phyloP scores from a whole-genome alignment of 768 basidiomycete genomes.

The Russula earlei region DNA sequence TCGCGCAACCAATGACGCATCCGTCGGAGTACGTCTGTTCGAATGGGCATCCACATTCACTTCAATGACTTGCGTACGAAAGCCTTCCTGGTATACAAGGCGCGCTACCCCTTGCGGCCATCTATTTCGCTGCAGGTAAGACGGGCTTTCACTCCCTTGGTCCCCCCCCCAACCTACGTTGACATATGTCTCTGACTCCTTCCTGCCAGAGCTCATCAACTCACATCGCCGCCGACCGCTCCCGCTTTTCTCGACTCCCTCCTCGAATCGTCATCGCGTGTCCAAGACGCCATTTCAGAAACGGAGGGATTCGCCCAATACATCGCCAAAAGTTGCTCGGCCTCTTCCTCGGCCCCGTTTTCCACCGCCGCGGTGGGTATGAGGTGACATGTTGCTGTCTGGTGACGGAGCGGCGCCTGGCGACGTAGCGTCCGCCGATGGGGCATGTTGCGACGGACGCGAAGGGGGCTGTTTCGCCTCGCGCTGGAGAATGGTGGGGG shows the following conservation, averaged over 20 bases:
- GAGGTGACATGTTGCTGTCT: neutral
- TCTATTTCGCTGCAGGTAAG: slow-evolving; percentile 66
- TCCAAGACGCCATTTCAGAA: slow-evolving; percentile 44
- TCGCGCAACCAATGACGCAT: slow-evolving; percentile 41
- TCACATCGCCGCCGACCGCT: slow-evolving; percentile 66
- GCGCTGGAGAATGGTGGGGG: slow-evolving; percentile 23
- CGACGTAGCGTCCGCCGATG: neutral
- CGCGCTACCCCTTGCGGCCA: slow-evolving; percentile 53
- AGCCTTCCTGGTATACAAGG: slow-evolving; percentile 68
- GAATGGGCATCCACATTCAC: neutral
- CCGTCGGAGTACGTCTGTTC: slow-evolving; percentile 42
- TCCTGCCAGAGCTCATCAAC: slow-evolving; percentile 56
- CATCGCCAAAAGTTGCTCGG: slow-evolving; percentile 50
- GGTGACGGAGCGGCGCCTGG: neutral
- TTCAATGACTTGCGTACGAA: neutral
- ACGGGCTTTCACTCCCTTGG: neutral
- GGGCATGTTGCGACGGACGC: neutral
- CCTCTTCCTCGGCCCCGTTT: slow-evolving; percentile 12
- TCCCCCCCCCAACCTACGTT: neutral
- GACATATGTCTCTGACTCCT: neutral
- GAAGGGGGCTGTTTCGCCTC: slow-evolving; percentile 12
- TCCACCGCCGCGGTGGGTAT: neutral
- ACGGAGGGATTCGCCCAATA: slow-evolving; percentile 48
- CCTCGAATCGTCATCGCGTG: slow-evolving; percentile 37
- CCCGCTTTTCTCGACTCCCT: slow-evolving; percentile 56